Conservation (phyloP, 179 eudicot genomes). For the Drosera spatulata region DNA sequence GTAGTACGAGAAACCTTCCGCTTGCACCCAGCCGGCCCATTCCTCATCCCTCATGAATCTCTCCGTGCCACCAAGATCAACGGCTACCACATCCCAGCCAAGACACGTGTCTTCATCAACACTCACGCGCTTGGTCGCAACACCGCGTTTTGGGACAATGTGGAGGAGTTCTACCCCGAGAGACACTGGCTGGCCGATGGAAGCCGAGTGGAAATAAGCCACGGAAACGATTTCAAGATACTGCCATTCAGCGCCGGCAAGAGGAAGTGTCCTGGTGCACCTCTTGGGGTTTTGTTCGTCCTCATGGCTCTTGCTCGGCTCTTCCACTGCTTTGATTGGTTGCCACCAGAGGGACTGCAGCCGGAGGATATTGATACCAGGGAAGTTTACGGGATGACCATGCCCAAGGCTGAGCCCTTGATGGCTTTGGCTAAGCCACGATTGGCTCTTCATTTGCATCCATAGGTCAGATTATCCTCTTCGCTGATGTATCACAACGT, state of each 20-base stretch:
- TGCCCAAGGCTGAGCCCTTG: slow-evolving; percentile 81
- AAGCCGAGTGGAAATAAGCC: slow-evolving; percentile 89
- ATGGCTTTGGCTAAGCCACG: slow-evolving; percentile 75
- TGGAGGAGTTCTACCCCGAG: slow-evolving; percentile 66
- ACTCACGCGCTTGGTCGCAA: slow-evolving; percentile 87
- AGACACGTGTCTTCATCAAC: slow-evolving; percentile 94
- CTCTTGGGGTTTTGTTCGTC: slow-evolving; percentile 79
- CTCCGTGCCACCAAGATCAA: slow-evolving; percentile 55
- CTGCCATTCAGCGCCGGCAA: slow-evolving; percentile 90
- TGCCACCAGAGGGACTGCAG: slow-evolving; percentile 52
- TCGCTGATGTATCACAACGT: too few relatives aligned
- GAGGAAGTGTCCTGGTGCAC: slow-evolving; percentile 95
- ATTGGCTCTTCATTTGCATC: slow-evolving; percentile 45
- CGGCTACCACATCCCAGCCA: slow-evolving; percentile 73
- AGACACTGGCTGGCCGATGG: slow-evolving; percentile 40
- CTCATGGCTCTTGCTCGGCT: slow-evolving; percentile 90
- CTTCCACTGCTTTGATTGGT: slow-evolving; percentile 78
- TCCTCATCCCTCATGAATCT: slow-evolving; percentile 90
- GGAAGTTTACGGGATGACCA: slow-evolving; percentile 98
- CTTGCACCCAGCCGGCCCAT: slow-evolving; percentile 96
- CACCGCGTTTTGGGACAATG: slow-evolving; percentile 49
- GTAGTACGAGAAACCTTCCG: slow-evolving; percentile 88
- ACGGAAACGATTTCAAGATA: slow-evolving; percentile 86
- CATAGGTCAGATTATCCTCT: too few relatives aligned
- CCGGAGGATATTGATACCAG: slow-evolving; percentile 54